A percentile compares a stretch with the other conserved stretches of the same genome.
Evolutionary conservation across 768 basidiomycete genomes (phyloP).

Genomic region (Termitomyces sp.): DNA sequence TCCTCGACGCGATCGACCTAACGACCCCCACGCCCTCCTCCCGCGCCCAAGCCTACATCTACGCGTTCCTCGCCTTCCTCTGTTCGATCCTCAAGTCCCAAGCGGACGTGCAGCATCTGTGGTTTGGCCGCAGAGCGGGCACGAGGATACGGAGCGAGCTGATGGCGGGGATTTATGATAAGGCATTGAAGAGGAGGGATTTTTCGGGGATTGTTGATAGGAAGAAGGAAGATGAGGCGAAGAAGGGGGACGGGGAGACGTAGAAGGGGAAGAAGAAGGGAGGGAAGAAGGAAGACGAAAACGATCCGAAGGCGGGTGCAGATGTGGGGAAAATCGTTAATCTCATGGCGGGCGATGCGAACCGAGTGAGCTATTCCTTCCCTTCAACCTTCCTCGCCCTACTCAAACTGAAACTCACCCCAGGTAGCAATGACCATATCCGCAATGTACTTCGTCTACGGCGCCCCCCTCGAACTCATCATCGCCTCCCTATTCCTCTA

Average conservation of each 20-base stretch:
- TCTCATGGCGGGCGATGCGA: conserved; percentile 81
- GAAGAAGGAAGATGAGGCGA: conserved; percentile 29
- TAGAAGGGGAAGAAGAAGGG: background rate
- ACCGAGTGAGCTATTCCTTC: conserved; percentile 36
- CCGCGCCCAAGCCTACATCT: conserved; percentile 53
- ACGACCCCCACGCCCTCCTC: conserved; percentile 35
- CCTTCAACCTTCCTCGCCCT: background rate
- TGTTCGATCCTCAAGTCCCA: conserved; percentile 61
- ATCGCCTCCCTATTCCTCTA: conserved; percentile 76
- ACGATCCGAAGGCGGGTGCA: conserved; percentile 72
- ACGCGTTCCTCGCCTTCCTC: conserved; percentile 72
- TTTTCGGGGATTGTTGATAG: conserved; percentile 73
- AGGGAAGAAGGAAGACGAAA: conserved; percentile 28
- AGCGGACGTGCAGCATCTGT: conserved; percentile 73
- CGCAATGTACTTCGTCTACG: conserved; percentile 64
- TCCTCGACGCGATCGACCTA: conserved; percentile 56
- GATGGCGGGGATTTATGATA: conserved; percentile 87
- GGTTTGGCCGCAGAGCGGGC: conserved; percentile 75
- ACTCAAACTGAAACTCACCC: background rate
- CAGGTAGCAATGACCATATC: conserved; percentile 54
- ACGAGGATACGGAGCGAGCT: conserved; percentile 76
- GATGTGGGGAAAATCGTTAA: conserved; percentile 90
- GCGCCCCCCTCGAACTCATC: conserved; percentile 75
- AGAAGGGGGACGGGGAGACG: conserved; percentile 40
- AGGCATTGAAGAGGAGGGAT: conserved; percentile 80